Percentiles rank a stretch among this genome's conserved stretches.
These are phyloP conservation scores for Pestalotiopsis sp. DNA, from an alignment of 2,329 filamentous ascomycete species.

Conservation along the genomic window DNA sequence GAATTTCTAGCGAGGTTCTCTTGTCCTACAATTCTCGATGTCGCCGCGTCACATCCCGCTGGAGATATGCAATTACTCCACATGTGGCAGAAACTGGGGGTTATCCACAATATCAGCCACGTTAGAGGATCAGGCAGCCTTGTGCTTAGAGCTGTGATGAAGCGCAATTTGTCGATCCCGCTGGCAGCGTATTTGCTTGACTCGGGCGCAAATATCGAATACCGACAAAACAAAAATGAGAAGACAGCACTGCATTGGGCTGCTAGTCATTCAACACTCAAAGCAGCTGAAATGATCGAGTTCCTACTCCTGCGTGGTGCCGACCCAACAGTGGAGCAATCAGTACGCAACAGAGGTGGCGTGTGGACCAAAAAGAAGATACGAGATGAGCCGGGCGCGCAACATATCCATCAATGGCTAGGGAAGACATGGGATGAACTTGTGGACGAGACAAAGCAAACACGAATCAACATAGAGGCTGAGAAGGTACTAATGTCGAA, in stretches of 20 bases:
- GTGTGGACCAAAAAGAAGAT: background rate
- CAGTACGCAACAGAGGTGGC: too few species aligned
- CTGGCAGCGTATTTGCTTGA: background rate
- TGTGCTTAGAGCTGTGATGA: background rate
- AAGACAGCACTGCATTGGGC: background rate
- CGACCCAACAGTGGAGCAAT: background rate
- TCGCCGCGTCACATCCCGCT: background rate
- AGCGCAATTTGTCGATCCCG: background rate
- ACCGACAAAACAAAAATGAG: background rate
- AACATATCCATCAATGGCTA: background rate
- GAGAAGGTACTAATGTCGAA: background rate
- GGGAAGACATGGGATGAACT: background rate
- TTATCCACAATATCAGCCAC: too few species aligned
- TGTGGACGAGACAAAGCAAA: background rate
- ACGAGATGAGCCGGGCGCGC: background rate
- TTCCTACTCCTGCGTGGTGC: background rate
- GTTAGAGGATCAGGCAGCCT: too few species aligned
- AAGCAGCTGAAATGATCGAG: background rate
- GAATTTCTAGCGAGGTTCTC: too few species aligned
- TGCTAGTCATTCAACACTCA: background rate
- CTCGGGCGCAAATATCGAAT: background rate
- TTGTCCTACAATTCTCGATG: background rate
- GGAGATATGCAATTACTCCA: background rate
- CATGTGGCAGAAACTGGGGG: background rate
- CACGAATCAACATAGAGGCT: background rate